Evolutionary conservation across 2,329 filamentous ascomycete genomes (phyloP).

Genomic region (Ciborinia camelliae): DNA sequence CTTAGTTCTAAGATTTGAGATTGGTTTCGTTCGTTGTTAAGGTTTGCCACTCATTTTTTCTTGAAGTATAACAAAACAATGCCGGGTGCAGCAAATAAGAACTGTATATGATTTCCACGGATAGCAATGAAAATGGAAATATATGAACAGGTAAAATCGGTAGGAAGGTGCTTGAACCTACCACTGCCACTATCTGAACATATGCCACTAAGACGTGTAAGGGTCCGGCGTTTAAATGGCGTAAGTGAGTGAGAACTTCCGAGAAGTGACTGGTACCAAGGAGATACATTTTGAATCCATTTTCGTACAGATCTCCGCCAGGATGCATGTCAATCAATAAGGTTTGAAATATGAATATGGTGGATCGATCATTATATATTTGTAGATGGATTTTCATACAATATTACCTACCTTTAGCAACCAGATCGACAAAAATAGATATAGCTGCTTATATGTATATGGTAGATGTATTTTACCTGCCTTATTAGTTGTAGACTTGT

Average conservation of each 20-base stretch:
- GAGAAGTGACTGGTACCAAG: not conserved
- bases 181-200: not conserved
- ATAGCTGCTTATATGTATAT: no score
- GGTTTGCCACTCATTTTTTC: not conserved
- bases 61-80: not conserved
- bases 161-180: not conserved
- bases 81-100: not conserved
- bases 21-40: not conserved
- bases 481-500: not conserved
- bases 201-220: not conserved
- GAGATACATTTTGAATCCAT: not conserved
- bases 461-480: no score
- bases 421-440: not conserved
- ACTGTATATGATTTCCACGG: not conserved
- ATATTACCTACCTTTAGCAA: no score
- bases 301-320: conserved; percentile 6
- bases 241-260: conserved; percentile 1
- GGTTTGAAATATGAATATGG: not conserved
- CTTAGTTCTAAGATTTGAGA: not conserved
- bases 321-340: conserved; percentile 1
- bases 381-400: not conserved
- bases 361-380: not conserved
- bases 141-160: not conserved
- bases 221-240: not conserved
- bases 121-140: not conserved